Conservation (phyloP, 2,329 filamentous ascomycete genomes). For the Dothideomycetes sp. region DNA sequence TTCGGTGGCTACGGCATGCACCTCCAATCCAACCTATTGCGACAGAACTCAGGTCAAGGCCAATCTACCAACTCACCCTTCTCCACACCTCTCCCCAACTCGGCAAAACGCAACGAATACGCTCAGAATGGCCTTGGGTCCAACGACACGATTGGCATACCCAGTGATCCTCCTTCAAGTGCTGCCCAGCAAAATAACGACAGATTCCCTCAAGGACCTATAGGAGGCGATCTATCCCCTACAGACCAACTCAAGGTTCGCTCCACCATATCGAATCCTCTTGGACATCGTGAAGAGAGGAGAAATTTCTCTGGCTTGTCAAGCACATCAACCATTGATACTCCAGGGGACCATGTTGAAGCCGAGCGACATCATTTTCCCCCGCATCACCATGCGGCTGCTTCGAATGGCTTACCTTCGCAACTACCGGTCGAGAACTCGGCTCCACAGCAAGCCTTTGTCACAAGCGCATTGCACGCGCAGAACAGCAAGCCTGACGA, state of each 20-base stretch:
- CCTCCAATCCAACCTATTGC: conserved; percentile 13
- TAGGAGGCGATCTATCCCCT: conserved; percentile 13
- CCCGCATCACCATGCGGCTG: neutral
- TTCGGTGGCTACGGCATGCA: conserved; percentile 13
- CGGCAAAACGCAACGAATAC: conserved; percentile 17
- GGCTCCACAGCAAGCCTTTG: conserved; percentile 20
- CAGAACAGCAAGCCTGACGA: conserved; percentile 15
- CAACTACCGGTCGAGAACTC: conserved; percentile 17
- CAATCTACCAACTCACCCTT: conserved; percentile 19
- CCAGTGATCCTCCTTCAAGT: conserved; percentile 25
- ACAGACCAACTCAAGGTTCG: conserved; percentile 15
- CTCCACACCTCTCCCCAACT: conserved; percentile 22
- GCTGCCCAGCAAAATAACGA: conserved; percentile 23
- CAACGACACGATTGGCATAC: conserved; percentile 17
- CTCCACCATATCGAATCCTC: conserved; percentile 2
- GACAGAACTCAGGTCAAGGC: conserved; percentile 12
- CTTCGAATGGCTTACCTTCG: neutral
- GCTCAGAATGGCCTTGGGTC: conserved; percentile 15
- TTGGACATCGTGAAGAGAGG: conserved; percentile 5
- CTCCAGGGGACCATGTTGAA: conserved; percentile 10
- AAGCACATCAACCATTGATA: conserved; percentile 16
- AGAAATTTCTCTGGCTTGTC: conserved; percentile 16
- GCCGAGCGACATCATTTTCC: neutral
- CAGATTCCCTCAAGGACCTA: conserved; percentile 15
- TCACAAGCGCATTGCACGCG: conserved; percentile 21